Percentiles rank a stretch among this genome's conserved stretches.
These are phyloP conservation scores for Eucalyptus cloeziana DNA, from an alignment of 345 rosid genomes.

Conservation along the genomic window DNA sequence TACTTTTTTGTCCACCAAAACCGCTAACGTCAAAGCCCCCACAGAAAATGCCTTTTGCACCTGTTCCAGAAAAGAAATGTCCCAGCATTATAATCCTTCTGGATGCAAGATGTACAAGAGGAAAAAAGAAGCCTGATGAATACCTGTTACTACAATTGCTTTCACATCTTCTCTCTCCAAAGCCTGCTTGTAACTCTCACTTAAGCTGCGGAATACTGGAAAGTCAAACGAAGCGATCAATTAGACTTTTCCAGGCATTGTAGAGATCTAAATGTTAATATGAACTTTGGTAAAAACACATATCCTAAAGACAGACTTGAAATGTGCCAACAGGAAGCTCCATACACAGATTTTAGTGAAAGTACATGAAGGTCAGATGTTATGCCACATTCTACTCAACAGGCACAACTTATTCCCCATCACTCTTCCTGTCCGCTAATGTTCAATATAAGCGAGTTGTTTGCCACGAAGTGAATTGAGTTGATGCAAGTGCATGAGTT, in stretches of 20 bases:
- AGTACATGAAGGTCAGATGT: background rate
- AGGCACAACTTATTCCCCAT: background rate
- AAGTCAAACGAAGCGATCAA: background rate
- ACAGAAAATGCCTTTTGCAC: conserved; percentile 81
- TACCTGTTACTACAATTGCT: conserved; percentile 89
- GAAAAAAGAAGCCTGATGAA: background rate
- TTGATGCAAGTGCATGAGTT: background rate
- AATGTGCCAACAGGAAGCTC: background rate
- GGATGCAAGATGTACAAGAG: background rate
- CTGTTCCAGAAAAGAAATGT: conserved; percentile 21
- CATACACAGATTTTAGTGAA: background rate
- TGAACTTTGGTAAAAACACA: background rate
- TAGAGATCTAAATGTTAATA: background rate
- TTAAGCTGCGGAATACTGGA: conserved; percentile 56
- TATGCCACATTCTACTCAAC: background rate
- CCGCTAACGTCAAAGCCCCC: conserved; percentile 84
- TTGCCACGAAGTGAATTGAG: background rate
- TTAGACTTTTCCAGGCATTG: background rate
- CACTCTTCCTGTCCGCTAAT: background rate
- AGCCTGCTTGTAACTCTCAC: conserved; percentile 58
- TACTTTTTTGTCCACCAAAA: conserved; percentile 44
- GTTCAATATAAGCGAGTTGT: background rate
- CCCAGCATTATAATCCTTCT: background rate
- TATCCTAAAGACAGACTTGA: background rate
- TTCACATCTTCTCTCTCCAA: conserved; percentile 77